phyloP scores from a whole-genome alignment of 2,329 filamentous ascomycete species.

The Pseudocercospora musae region DNA sequence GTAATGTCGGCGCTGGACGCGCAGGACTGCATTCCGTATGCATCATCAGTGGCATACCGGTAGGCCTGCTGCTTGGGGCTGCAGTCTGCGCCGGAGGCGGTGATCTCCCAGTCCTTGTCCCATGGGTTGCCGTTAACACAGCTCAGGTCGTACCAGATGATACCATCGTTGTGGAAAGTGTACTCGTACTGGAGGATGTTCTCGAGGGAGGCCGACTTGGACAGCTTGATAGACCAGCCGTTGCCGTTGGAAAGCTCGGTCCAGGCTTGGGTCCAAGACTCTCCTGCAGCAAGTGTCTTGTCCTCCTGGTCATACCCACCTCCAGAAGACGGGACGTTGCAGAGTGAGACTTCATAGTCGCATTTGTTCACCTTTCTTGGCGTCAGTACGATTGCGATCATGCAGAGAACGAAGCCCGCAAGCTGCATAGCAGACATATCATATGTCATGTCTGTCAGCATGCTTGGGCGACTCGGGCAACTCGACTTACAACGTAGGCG shows the following conservation, averaged over 20 bases:
- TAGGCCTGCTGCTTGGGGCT: constrained; percentile 37
- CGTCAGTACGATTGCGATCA: neutral
- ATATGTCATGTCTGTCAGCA: neutral
- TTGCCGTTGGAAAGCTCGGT: constrained; percentile 34
- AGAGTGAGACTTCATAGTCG: constrained; percentile 33
- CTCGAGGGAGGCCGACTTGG: constrained; percentile 27
- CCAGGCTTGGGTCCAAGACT: constrained; percentile 34
- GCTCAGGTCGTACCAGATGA: constrained; percentile 40
- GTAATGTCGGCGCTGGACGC: constrained; percentile 33
- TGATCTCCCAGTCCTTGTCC: constrained; percentile 38
- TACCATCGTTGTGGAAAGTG: constrained; percentile 37
- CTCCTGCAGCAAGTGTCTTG: constrained; percentile 27
- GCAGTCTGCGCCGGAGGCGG: constrained; percentile 23
- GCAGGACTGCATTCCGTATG: constrained; percentile 40
- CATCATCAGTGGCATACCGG: constrained; percentile 39
- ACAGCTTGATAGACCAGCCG: constrained; percentile 42
- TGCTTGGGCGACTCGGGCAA: neutral
- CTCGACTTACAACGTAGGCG: constrained; percentile 26
- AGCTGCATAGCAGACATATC: neutral
- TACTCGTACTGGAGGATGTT: constrained; percentile 41
- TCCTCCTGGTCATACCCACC: constrained; percentile 28
- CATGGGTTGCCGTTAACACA: constrained; percentile 40
- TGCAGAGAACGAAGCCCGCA: neutral
- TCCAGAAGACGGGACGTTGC: constrained; percentile 30
- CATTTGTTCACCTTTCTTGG: constrained; percentile 27